phyloP scores from a whole-genome alignment of 1,284 basidiomycete species.

The Heterobasidion annosum region DNA sequence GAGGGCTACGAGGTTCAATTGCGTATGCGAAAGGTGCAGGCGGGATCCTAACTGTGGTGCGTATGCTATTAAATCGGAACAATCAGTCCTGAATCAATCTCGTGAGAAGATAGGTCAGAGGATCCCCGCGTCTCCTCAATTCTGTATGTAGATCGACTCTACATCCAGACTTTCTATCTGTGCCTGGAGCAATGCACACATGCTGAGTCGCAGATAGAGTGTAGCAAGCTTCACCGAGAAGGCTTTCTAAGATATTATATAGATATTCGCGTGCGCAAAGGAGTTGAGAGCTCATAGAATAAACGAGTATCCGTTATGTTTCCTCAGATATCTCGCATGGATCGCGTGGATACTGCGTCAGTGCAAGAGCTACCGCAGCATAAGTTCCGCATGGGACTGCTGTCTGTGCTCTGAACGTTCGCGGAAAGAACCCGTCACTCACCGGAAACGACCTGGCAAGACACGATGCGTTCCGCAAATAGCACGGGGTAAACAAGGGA shows the following conservation, averaged over 20 bases:
- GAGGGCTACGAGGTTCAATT: conserved; percentile 66
- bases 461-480: not conserved
- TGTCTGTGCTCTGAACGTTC: not conserved
- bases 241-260: too few relatives aligned
- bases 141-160: too few relatives aligned
- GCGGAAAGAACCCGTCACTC: conserved; percentile 10
- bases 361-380: not conserved
- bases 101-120: not conserved
- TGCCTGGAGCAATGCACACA: too few relatives aligned
- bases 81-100: not conserved
- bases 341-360: too few relatives aligned
- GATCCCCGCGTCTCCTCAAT: not conserved
- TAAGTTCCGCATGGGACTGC: not conserved
- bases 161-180: too few relatives aligned
- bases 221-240: too few relatives aligned
- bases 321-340: too few relatives aligned
- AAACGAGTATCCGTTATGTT: too few relatives aligned
- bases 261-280: too few relatives aligned
- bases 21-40: conserved; percentile 65
- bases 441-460: conserved; percentile 40
- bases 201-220: too few relatives aligned
- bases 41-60: conserved; percentile 69
- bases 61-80: conserved; percentile 43
- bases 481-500: not conserved
- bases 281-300: too few relatives aligned